Conservation (phyloP, 1,284 basidiomycete species). For the Trametes versicolor region DNA sequence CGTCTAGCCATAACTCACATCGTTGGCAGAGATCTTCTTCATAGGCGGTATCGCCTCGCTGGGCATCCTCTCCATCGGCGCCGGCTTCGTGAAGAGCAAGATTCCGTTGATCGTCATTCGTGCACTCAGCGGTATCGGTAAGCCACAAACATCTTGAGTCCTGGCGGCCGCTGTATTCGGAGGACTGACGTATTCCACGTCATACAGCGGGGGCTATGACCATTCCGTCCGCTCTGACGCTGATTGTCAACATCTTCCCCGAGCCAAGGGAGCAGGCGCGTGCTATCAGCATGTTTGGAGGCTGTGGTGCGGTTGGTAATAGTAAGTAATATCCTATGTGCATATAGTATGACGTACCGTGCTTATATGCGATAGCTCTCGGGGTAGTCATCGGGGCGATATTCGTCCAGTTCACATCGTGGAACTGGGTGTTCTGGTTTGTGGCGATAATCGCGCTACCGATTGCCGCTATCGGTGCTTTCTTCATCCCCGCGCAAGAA, state of each 20-base stretch:
- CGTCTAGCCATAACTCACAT: constrained; percentile 12
- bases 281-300: constrained; percentile 56
- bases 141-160: neutral
- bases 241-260: constrained; percentile 58
- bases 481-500: constrained; percentile 47
- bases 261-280: constrained; percentile 54
- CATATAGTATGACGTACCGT: neutral
- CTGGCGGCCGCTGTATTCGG: neutral
- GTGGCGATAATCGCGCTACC: constrained; percentile 50
- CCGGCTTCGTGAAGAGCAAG: constrained; percentile 53
- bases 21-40: constrained; percentile 41
- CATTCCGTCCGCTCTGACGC: constrained; percentile 57
- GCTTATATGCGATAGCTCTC: constrained; percentile 41
- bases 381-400: constrained; percentile 56
- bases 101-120: constrained; percentile 54
- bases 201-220: constrained; percentile 51
- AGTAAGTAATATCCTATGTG: constrained; percentile 42
- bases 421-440: constrained; percentile 58
- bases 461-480: constrained; percentile 45
- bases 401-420: constrained; percentile 52
- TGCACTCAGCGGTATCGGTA: constrained; percentile 54
- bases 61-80: constrained; percentile 49
- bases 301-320: constrained; percentile 55
- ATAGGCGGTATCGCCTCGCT: constrained; percentile 47
- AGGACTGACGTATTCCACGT: constrained; percentile 1